Evolutionary conservation across 2,329 filamentous ascomycete genomes (phyloP), one percentile per base, ranked within the genome.

Genomic region (Pochonia chlamydosporia): DNA sequence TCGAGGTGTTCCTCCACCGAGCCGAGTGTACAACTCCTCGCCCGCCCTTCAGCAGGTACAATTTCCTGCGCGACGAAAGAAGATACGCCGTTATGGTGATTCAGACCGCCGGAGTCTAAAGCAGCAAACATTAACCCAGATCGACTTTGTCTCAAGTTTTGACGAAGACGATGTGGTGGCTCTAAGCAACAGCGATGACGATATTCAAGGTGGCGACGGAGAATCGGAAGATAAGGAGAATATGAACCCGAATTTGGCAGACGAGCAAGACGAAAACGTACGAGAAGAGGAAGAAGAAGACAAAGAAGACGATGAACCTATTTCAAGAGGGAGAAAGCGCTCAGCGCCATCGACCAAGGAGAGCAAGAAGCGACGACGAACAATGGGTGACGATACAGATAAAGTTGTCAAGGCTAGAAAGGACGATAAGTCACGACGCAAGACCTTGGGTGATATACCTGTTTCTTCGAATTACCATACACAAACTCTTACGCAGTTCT

Each of bases 91-190:
- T n/a, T 68, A 68, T 44, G 61, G 60, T 10, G 59, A 60, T 16
- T 54, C 58, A 42, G 58, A 54, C 30, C 49, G 47, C 11, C 53
- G 50, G 48, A 54, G 56, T 35, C 46, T 69, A 39, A 61, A 60
- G 48, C 70, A 73, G 55, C 65, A 69, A 56, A 73, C 69, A 1
- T 52, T 73, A 20, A 73, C 69, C 5, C 70, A 73, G 52, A 64
- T 71, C 37, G 64, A 66, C 40, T 69, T 64, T 56, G 63, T 66
- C 16, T 66, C 58, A 31, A 64, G 61, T 51, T 60, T 62, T n/a
- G 59, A 61, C 14, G 64, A 58, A 16, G 58, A 61, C 5, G 50
- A 54, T 9, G 55, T 56, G 16, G 52, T 59, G 18, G 40, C 20
- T 14, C 43, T 59, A 20, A 61, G 56, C 40, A 60, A 63, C 35